Evolutionary conservation across 2,329 filamentous ascomycete species (phyloP).

Genomic region (Ceratocystis harringtonii): DNA sequence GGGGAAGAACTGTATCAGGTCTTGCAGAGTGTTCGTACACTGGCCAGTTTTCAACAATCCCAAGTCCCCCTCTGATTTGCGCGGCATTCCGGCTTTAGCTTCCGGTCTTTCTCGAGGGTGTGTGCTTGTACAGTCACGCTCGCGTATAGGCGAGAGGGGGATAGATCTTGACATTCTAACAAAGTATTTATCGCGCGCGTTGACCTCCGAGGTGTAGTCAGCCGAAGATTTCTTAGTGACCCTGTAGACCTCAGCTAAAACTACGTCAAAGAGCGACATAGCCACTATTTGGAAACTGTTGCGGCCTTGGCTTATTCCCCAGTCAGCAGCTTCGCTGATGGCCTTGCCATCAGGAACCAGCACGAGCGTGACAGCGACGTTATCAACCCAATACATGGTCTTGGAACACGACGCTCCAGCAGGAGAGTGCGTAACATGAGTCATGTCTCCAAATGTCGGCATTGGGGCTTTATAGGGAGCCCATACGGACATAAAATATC

Average conservation of each 20-base stretch:
- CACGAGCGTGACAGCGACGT: constrained; percentile 16
- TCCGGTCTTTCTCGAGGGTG: constrained; percentile 17
- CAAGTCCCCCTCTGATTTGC: neutral
- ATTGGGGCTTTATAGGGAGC: neutral
- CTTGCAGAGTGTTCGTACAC: neutral
- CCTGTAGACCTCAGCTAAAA: constrained; percentile 19
- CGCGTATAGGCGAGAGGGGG: neutral
- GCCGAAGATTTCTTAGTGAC: neutral
- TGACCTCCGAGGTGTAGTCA: no score
- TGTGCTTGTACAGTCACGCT: constrained; percentile 16
- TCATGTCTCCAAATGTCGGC: neutral
- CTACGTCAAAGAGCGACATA: constrained; percentile 19
- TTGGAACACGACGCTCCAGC: constrained; percentile 2
- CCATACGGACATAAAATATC: neutral
- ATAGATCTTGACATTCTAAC: neutral
- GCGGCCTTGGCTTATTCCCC: constrained; percentile 18
- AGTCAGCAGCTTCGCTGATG: constrained; percentile 17
- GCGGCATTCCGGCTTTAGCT: constrained; percentile 7
- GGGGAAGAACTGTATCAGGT: neutral
- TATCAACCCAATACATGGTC: constrained; percentile 17
- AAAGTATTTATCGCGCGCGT: neutral
- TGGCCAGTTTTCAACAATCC: neutral
- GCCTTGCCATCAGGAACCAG: constrained; percentile 16
- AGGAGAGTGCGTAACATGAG: neutral
- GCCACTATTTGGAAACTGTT: constrained; percentile 18